Evolutionary conservation across 371 early-diverging fungal genomes (phyloP).

Genomic region (Mortierella sp.): DNA sequence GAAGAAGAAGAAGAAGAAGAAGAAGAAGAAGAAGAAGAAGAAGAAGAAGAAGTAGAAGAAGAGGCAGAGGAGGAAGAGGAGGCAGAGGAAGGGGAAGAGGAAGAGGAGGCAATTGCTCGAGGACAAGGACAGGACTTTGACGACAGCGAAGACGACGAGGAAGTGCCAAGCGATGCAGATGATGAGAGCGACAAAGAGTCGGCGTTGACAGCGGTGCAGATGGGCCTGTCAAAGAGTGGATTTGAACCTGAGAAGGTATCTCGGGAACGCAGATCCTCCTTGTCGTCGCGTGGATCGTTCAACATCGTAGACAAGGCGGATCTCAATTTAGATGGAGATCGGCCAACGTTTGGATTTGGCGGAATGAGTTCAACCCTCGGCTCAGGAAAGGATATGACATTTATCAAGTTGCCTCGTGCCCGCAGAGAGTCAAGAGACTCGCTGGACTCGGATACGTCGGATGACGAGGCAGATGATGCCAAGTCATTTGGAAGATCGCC

Average conservation of each 20-base stretch:
- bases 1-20: slow-evolving; percentile 33
- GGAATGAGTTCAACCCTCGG: background rate
- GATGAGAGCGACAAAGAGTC: slow-evolving; percentile 52
- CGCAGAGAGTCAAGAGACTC: slow-evolving; percentile 78
- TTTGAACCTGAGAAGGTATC: background rate
- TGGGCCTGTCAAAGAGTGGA: background rate
- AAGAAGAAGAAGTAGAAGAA: slow-evolving; percentile 40
- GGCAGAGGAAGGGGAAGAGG: slow-evolving; percentile 7
- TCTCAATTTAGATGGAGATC: slow-evolving; percentile 11
- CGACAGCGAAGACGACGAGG: slow-evolving; percentile 12
- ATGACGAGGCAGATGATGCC: slow-evolving; percentile 31
- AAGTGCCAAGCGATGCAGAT: slow-evolving; percentile 3
- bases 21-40: slow-evolving; percentile 50
- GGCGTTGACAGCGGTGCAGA: slow-evolving; percentile 36
- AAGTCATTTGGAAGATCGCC: slow-evolving; percentile 6
- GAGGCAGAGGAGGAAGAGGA: slow-evolving; percentile 14
- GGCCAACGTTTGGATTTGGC: background rate
- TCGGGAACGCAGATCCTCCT: slow-evolving; percentile 2
- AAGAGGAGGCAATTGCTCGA: background rate
- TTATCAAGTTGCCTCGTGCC: slow-evolving; percentile 66
- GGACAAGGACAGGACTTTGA: slow-evolving; percentile 3
- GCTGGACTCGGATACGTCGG: slow-evolving; percentile 78
- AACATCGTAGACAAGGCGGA: slow-evolving; percentile 27
- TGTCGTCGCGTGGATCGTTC: slow-evolving; percentile 25
- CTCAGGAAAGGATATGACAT: slow-evolving; percentile 17